Evolutionary conservation across 2,329 filamentous ascomycete genomes (phyloP).

Genomic region (Sclerotinia trifoliorum): DNA sequence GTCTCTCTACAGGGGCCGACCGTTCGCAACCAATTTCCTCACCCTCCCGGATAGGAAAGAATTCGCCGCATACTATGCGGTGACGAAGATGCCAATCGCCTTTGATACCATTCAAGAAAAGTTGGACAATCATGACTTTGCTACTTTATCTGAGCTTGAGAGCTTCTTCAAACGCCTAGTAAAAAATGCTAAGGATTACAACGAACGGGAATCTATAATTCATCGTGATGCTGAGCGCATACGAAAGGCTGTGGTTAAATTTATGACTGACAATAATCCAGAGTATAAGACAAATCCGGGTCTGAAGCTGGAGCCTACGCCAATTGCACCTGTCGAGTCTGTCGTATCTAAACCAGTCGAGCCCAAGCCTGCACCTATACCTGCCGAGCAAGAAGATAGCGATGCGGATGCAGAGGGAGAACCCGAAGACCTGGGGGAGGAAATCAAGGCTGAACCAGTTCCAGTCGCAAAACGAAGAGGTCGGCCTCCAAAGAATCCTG

Average conservation of each 20-base stretch:
- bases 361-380: slow-evolving; percentile 49
- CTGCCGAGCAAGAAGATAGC: slow-evolving; percentile 45
- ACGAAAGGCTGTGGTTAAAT: slow-evolving; percentile 81
- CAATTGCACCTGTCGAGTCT: not conserved
- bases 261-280: slow-evolving; percentile 83
- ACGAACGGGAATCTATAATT: slow-evolving; percentile 67
- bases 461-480: slow-evolving; percentile 30
- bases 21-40: slow-evolving; percentile 74
- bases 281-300: slow-evolving; percentile 65
- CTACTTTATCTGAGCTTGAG: slow-evolving; percentile 71
- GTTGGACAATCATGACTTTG: slow-evolving; percentile 66
- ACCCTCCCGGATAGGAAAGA: slow-evolving; percentile 62
- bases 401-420: slow-evolving; percentile 41
- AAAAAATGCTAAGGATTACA: slow-evolving; percentile 81
- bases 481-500: slow-evolving; percentile 33
- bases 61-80: slow-evolving; percentile 74
- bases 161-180: slow-evolving; percentile 87
- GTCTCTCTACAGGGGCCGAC: slow-evolving; percentile 57
- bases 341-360: not conserved
- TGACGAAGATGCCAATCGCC: slow-evolving; percentile 75
- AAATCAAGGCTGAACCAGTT: slow-evolving; percentile 32
- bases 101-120: slow-evolving; percentile 75
- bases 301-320: slow-evolving; percentile 70
- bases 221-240: slow-evolving; percentile 86
- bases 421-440: slow-evolving; percentile 37